Percentiles rank a stretch among this genome's conserved stretches.
Conservation (phyloP, 2,329 filamentous ascomycete genomes). For the Sclerotinia spermophila region DNA sequence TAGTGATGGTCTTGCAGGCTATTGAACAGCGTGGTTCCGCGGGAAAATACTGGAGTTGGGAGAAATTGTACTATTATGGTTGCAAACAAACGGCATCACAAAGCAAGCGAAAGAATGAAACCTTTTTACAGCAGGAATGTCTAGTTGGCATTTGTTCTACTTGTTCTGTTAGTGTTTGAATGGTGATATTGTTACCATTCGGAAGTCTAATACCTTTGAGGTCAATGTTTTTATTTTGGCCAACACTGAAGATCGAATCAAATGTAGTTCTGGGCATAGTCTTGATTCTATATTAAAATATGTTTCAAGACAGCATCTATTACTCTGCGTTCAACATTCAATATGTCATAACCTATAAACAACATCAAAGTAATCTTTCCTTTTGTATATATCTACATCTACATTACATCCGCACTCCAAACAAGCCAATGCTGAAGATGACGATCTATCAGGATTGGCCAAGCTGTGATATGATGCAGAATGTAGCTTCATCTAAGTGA, state of each 20-base stretch:
- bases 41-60: constrained; percentile 6
- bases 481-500: not conserved
- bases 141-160: not conserved
- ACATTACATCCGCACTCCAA: not conserved
- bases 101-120: not conserved
- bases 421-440: not conserved
- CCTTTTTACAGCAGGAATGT: not conserved
- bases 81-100: not conserved
- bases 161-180: not conserved
- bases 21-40: not conserved
- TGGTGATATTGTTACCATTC: not conserved
- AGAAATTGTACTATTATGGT: not conserved
- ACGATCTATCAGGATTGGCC: not conserved
- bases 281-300: not conserved
- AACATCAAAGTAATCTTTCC: not conserved
- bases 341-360: not conserved
- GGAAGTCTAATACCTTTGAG: not conserved
- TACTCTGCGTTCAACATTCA: not conserved
- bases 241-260: not conserved
- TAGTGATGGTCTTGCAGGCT: not conserved
- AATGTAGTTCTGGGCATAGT: not conserved
- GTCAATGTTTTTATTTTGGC: not conserved
- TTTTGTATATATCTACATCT: not conserved
- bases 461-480: not conserved
- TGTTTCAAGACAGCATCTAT: not conserved